A percentile compares a stretch with the other conserved stretches of the same genome.
Evolutionary conservation across 140 eudicot genomes (phyloP).

Genomic region (Bidens hawaiensis): DNA sequence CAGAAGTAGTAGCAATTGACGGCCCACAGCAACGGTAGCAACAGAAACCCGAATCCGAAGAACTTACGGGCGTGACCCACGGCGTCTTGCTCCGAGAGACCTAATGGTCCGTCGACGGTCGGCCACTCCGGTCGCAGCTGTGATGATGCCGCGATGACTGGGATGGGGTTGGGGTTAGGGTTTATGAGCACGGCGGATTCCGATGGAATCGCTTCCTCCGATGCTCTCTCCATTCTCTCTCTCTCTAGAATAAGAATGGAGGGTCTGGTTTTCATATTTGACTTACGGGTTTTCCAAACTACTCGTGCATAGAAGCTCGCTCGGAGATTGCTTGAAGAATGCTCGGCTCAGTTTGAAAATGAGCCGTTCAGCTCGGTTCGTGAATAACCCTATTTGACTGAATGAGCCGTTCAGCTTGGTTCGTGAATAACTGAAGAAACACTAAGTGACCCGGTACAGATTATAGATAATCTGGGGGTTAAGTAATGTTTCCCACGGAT

Average conservation of each 20-base stretch:
- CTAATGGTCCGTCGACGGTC: conserved; percentile 85
- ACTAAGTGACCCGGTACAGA: too few species aligned
- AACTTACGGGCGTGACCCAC: conserved; percentile 59
- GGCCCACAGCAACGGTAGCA: conserved; percentile 84
- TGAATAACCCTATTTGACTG: too few species aligned
- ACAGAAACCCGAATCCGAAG: conserved; percentile 66
- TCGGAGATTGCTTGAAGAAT: too few species aligned
- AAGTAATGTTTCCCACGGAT: too few species aligned
- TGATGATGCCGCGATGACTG: conserved; percentile 3
- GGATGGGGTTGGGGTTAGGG: conserved; percentile 21
- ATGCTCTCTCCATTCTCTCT: conserved; percentile 31
- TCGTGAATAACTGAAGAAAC: too few species aligned
- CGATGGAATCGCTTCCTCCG: conserved; percentile 25
- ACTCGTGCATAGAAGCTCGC: too few species aligned
- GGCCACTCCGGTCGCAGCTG: conserved; percentile 45
- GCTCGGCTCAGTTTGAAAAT: too few species aligned
- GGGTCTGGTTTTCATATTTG: too few species aligned
- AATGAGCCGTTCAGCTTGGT: too few species aligned
- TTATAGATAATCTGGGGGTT: too few species aligned
- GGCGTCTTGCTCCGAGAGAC: conserved; percentile 72
- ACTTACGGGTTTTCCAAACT: too few species aligned
- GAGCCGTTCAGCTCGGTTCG: too few species aligned
- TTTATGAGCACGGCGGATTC: conserved; percentile 30
- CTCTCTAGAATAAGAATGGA: neutral
- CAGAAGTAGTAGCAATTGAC: conserved; percentile 94